phyloP scores from a whole-genome alignment of 2,329 filamentous ascomycete genomes.

The Penicillium rolfsii region DNA sequence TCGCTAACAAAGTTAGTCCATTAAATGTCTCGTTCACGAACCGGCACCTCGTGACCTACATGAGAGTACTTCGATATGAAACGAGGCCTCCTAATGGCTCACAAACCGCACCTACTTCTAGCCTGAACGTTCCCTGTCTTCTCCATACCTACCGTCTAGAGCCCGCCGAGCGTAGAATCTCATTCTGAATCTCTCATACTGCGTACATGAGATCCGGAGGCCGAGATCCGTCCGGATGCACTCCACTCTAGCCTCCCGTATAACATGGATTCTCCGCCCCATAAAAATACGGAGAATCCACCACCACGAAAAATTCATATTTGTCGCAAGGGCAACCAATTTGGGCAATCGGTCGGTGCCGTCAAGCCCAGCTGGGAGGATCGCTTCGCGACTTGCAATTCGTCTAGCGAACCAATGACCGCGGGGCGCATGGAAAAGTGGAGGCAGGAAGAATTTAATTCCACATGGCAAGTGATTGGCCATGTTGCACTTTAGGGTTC shows the following conservation, averaged over 20 bases:
- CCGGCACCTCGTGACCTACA: not conserved
- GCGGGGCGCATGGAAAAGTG: not conserved
- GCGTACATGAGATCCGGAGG: not conserved
- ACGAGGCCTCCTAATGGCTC: not conserved
- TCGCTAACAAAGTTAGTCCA: too few relatives aligned
- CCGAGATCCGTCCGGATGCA: not conserved
- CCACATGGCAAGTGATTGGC: constrained; percentile 13
- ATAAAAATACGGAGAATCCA: not conserved
- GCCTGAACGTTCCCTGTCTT: not conserved
- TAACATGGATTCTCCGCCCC: not conserved
- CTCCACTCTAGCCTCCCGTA: constrained; percentile 1
- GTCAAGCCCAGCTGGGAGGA: constrained; percentile 6
- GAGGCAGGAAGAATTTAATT: not conserved
- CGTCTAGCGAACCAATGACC: not conserved
- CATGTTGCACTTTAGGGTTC: constrained; percentile 25
- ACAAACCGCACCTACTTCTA: not conserved
- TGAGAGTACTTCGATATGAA: not conserved
- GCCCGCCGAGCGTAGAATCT: not conserved
- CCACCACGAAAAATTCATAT: not conserved
- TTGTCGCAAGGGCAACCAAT: constrained; percentile 12
- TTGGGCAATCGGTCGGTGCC: constrained; percentile 21
- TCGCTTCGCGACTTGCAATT: not conserved
- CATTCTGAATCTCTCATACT: not conserved
- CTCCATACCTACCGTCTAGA: not conserved
- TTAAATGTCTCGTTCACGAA: too few relatives aligned